These are phyloP conservation scores for Patellifolia procumbens DNA, from an alignment of 179 eudicot genomes.

Conservation along the genomic window DNA sequence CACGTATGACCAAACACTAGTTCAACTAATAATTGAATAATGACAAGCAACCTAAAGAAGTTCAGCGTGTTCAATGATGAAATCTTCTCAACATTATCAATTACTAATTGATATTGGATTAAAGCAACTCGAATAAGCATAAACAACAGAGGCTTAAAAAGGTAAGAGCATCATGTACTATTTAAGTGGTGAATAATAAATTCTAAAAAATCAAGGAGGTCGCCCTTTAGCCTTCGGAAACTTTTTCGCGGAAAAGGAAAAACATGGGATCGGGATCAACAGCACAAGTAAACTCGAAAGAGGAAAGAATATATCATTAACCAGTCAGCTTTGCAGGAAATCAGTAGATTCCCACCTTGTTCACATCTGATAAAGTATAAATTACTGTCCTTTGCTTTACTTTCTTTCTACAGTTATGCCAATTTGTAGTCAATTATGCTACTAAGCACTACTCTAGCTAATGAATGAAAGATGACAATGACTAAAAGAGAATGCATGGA, in stretches of 20 bases:
- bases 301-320: background rate
- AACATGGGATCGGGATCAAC: background rate
- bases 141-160: background rate
- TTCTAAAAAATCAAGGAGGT: background rate
- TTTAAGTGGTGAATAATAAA: background rate
- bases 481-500: background rate
- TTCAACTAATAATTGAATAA: conserved; percentile 12
- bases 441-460: background rate
- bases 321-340: background rate
- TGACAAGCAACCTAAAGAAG: conserved; percentile 19
- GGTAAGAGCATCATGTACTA: background rate
- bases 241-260: background rate
- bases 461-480: background rate
- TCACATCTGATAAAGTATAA: background rate
- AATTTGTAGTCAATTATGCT: conserved; percentile 1
- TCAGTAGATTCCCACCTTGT: background rate
- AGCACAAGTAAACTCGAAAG: background rate
- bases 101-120: background rate
- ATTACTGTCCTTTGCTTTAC: background rate
- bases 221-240: background rate
- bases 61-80: background rate
- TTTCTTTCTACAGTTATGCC: background rate
- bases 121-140: background rate
- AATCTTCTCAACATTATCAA: background rate
- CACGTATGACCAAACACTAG: conserved; percentile 5